Conservation (phyloP, 202 grass and related monocot species). For the Zoysia matrella region DNA sequence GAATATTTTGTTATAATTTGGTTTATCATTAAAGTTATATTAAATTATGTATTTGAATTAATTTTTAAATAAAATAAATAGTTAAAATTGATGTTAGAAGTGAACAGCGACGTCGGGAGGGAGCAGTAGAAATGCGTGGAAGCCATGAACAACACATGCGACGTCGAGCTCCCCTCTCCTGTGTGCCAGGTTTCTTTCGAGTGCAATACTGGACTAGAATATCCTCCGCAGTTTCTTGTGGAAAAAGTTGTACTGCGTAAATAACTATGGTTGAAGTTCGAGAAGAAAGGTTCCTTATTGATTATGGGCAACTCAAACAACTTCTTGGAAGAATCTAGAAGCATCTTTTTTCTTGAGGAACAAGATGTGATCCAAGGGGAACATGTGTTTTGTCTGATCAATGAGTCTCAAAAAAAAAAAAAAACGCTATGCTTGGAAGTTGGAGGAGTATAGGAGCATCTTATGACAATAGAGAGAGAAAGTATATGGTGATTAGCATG, state of each 20-base stretch:
- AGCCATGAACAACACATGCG: background rate
- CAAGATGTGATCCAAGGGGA: background rate
- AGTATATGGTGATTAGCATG: background rate
- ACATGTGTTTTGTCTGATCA: background rate
- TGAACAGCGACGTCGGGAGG: no score
- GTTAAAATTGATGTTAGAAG: no score
- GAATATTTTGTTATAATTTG: no score
- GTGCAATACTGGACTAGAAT: background rate
- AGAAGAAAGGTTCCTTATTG: background rate
- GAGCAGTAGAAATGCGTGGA: background rate
- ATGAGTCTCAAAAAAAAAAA: background rate
- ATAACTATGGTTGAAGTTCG: background rate
- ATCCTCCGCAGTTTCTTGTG: background rate
- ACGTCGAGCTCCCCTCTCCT: no score
- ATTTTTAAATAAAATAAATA: no score
- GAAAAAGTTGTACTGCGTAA: background rate
- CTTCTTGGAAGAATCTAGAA: background rate
- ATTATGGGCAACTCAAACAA: background rate
- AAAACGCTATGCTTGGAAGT: background rate
- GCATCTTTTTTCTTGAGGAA: conserved; percentile 6
- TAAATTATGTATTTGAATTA: no score
- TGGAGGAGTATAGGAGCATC: background rate
- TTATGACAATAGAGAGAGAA: no score
- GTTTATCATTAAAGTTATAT: no score
- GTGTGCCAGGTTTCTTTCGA: no score